Evolutionary conservation across 139 green algal genomes (phyloP).

Genomic region (Pycnococcus provasolii): DNA sequence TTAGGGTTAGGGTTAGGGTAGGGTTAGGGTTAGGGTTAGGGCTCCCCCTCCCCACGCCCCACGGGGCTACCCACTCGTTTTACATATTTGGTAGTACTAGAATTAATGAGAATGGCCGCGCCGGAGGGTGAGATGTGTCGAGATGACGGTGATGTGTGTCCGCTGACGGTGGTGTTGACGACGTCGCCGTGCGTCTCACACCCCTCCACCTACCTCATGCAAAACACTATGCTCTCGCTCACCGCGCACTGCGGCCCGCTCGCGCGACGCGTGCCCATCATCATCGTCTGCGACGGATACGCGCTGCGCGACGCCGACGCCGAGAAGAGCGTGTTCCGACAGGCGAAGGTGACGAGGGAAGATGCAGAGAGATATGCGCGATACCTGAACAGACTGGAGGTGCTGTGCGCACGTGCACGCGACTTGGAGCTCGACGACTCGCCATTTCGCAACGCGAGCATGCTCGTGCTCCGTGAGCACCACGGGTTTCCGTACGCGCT

Average conservation of each 20-base stretch:
- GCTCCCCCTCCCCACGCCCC: no score
- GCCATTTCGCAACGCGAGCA: not conserved
- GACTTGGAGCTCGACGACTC: not conserved
- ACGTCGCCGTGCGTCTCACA: not conserved
- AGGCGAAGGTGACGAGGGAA: not conserved
- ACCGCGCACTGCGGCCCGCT: not conserved
- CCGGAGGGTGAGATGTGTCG: no score
- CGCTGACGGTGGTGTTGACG: slow-evolving; percentile 2
- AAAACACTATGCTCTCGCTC: not conserved
- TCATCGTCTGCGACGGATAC: slow-evolving; percentile 7
- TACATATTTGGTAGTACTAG: no score
- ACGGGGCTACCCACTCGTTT: no score
- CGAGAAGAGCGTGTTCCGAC: not conserved
- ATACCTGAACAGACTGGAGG: not conserved
- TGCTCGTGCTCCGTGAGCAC: slow-evolving; percentile 4
- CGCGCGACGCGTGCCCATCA: not conserved
- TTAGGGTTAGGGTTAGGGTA: no score
- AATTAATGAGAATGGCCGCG: no score
- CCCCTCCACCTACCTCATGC: not conserved
- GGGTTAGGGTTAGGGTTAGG: no score
- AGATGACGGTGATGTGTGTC: not conserved
- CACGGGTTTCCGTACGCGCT: slow-evolving; percentile 19
- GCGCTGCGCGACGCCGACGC: not conserved
- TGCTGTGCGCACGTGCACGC: not conserved
- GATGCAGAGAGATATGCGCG: not conserved